Evolutionary conservation across 306 rosid species (phyloP).

Genomic region (Urtica urens): DNA sequence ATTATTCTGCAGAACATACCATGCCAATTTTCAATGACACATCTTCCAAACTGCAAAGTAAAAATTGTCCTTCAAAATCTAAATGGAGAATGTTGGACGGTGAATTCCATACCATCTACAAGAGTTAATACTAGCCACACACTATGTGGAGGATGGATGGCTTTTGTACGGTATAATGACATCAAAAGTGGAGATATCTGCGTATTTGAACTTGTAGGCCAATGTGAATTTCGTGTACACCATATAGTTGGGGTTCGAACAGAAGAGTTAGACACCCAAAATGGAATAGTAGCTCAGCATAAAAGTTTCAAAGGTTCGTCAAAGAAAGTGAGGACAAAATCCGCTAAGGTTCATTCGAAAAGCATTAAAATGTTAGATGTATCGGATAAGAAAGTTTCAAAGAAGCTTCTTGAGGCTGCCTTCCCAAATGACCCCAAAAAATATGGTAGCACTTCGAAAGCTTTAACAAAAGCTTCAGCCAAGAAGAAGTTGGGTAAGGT

Average conservation of each 20-base stretch:
- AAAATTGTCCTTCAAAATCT: slow-evolving; percentile 72
- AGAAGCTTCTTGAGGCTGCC: slow-evolving; percentile 36
- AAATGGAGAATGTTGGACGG: slow-evolving; percentile 83
- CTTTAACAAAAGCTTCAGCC: slow-evolving; percentile 35
- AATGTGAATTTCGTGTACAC: slow-evolving; percentile 69
- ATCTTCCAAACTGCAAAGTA: slow-evolving; percentile 77
- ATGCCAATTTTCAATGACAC: slow-evolving; percentile 68
- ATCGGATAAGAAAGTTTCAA: slow-evolving; percentile 38
- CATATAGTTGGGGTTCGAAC: slow-evolving; percentile 44
- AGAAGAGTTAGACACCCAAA: slow-evolving; percentile 42
- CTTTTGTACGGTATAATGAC: slow-evolving; percentile 78
- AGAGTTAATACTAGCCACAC: slow-evolving; percentile 90
- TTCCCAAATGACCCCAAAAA: slow-evolving; percentile 46
- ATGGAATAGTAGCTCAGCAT: slow-evolving; percentile 35
- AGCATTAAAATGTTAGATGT: slow-evolving; percentile 35
- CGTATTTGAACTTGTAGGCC: slow-evolving; percentile 67
- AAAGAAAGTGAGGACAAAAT: slow-evolving; percentile 32
- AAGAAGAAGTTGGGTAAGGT: slow-evolving; percentile 60
- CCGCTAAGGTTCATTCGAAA: slow-evolving; percentile 35
- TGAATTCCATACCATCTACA: slow-evolving; percentile 80
- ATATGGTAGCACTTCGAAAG: slow-evolving; percentile 38
- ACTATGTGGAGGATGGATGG: slow-evolving; percentile 98
- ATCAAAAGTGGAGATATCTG: slow-evolving; percentile 74
- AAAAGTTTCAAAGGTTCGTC: slow-evolving; percentile 34
- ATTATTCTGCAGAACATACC: slow-evolving; percentile 68